Evolutionary conservation across 768 basidiomycete species (phyloP), one percentile per base, ranked within the genome.

Genomic region (Boletus reticulatus): DNA sequence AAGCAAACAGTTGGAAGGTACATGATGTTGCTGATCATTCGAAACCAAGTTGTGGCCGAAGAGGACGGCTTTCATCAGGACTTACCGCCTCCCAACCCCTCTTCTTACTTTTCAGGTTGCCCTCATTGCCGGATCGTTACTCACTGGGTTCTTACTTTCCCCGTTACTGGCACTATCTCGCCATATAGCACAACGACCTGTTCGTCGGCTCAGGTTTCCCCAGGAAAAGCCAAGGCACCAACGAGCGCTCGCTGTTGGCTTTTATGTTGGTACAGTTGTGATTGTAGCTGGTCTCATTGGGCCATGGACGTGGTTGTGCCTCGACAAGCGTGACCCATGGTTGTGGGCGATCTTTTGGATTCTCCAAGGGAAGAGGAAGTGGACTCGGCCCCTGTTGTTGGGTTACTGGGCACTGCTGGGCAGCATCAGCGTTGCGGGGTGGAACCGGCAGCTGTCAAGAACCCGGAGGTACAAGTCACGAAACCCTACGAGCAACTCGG

Each of bases 71-170:
- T 94, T 85, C 70, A 89, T 96, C 74, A 89, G 90, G 68, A 96
- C 96, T 0, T 97, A 90, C 67, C 88, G 96, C 39, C 77, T 94
- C 6, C 94, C 97, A 11, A 96, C 92, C 3, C 96, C 97, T 12
- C 79, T 98, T 17, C 80, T 98, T 48, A 83, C 88, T 39, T 95
- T 93, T 72, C 97, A 98, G 67, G 79, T 95, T 41, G 92, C 97
- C 2, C 80, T 98, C 44, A 89, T 99, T 45, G 91, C 89, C 5
- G 97, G 97, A 22, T 88, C 94, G 0, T 82, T 98, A 54, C 75
- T 98, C 32, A 87, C 87, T n/a, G 97, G 97, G 14, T 93, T 98
- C 72, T 75, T 98, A 9, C 81, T 99, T n/a, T 93, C 93, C 0
- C 97, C 97, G 0, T 77, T 98, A 41, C 87, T 99, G 17, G 87